These are phyloP conservation scores for Mycena venus DNA, from an alignment of 768 basidiomycete species.

Conservation along the genomic window DNA sequence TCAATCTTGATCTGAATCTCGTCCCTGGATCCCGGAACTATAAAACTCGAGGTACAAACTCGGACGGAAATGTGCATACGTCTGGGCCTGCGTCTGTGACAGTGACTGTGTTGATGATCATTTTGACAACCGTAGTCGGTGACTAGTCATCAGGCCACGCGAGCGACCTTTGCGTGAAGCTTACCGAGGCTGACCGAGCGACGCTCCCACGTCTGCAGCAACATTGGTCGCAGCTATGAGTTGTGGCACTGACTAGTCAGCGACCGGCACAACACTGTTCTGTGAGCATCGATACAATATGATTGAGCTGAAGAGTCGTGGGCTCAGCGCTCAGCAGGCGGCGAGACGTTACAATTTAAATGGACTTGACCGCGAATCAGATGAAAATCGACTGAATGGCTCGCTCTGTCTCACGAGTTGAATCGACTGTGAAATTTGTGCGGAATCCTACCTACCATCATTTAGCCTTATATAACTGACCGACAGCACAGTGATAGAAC, in stretches of 20 bases:
- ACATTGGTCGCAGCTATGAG: too few species aligned
- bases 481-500: too few species aligned
- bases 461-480: background rate
- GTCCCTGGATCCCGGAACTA: background rate
- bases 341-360: background rate
- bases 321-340: background rate
- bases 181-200: too few species aligned
- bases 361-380: slow-evolving; percentile 7
- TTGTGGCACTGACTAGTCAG: too few species aligned
- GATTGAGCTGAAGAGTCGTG: background rate
- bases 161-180: too few species aligned
- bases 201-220: too few species aligned
- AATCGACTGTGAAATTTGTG: slow-evolving; percentile 2
- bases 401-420: slow-evolving; percentile 7
- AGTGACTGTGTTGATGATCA: too few species aligned
- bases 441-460: slow-evolving; percentile 8
- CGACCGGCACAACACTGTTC: too few species aligned
- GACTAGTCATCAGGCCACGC: too few species aligned
- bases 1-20: slow-evolving; percentile 58
- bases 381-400: slow-evolving; percentile 10
- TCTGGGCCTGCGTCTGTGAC: background rate
- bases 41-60: background rate
- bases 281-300: background rate
- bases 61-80: background rate
- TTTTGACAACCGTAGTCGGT: too few species aligned